A percentile compares a stretch with the other conserved stretches of the same genome.
These are phyloP conservation scores for Petunia secreta DNA, from an alignment of 257 asterid genomes.

Conservation along the genomic window DNA sequence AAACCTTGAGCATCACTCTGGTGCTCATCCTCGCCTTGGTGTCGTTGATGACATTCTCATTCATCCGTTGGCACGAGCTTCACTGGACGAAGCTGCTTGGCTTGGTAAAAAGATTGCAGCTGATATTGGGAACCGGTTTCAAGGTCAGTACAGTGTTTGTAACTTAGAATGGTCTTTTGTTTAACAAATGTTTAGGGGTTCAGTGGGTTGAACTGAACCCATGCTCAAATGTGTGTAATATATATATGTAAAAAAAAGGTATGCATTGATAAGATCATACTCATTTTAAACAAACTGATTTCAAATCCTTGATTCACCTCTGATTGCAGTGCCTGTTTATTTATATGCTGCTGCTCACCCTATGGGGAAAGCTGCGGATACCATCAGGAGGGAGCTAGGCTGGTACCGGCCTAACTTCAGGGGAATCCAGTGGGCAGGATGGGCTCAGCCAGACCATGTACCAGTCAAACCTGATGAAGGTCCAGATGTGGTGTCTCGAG, in stretches of 20 bases:
- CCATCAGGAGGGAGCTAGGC: slow-evolving; percentile 67
- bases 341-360: slow-evolving; percentile 71
- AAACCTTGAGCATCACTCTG: slow-evolving; percentile 61
- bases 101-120: slow-evolving; percentile 67
- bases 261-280: not conserved
- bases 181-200: too few species aligned
- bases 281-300: not conserved
- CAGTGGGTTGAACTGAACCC: too few species aligned
- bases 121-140: slow-evolving; percentile 62
- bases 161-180: not conserved
- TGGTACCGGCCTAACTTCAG: slow-evolving; percentile 55
- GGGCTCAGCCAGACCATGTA: slow-evolving; percentile 53
- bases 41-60: slow-evolving; percentile 61
- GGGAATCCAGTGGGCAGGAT: slow-evolving; percentile 69
- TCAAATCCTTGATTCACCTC: not conserved
- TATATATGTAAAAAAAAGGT: too few species aligned
- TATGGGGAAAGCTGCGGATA: slow-evolving; percentile 54
- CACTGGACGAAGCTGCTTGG: slow-evolving; percentile 70
- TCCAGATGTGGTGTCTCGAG: slow-evolving; percentile 47
- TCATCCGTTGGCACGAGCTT: slow-evolving; percentile 65
- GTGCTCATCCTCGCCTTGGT: slow-evolving; percentile 72
- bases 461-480: slow-evolving; percentile 58
- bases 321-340: slow-evolving; percentile 59
- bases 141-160: slow-evolving; percentile 36
- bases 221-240: too few species aligned